Evolutionary conservation across 163 green algal species (phyloP).

Genomic region (Volvox carteri): DNA sequence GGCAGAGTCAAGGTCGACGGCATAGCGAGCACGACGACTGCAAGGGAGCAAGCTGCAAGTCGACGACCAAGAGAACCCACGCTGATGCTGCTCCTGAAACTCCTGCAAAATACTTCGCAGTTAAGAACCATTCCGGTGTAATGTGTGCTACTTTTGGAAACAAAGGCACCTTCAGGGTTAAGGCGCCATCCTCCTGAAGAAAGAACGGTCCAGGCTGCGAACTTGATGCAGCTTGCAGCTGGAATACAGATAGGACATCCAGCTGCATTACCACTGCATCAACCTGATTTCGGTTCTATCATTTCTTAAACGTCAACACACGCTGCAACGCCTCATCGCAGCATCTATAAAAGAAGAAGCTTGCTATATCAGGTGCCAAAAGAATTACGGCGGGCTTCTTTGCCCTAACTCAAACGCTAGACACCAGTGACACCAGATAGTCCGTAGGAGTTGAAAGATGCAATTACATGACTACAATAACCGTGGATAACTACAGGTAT

Average conservation of each 20-base stretch:
- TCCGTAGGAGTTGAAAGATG: no score
- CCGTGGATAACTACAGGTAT: no score
- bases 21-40: slow-evolving; percentile 16
- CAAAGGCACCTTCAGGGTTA: slow-evolving; percentile 1
- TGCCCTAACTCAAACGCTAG: no score
- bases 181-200: slow-evolving; percentile 2
- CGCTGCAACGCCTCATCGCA: not conserved
- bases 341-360: no score
- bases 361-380: no score
- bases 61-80: slow-evolving; percentile 4
- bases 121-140: not conserved
- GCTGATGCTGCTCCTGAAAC: slow-evolving; percentile 2
- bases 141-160: not conserved
- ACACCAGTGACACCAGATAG: no score
- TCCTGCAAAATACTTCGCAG: slow-evolving; percentile 5
- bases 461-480: no score
- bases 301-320: slow-evolving; percentile 16
- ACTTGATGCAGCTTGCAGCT: slow-evolving; percentile 6
- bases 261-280: slow-evolving; percentile 48
- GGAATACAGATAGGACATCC: slow-evolving; percentile 43
- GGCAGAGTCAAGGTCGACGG: not conserved
- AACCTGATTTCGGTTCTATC: not conserved
- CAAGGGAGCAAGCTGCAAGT: slow-evolving; percentile 22
- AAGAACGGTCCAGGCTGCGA: slow-evolving; percentile 17
- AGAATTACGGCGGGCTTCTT: no score